Evolutionary conservation across 2,329 filamentous ascomycete species (phyloP).

Genomic region (Metarhizium guizhouense): DNA sequence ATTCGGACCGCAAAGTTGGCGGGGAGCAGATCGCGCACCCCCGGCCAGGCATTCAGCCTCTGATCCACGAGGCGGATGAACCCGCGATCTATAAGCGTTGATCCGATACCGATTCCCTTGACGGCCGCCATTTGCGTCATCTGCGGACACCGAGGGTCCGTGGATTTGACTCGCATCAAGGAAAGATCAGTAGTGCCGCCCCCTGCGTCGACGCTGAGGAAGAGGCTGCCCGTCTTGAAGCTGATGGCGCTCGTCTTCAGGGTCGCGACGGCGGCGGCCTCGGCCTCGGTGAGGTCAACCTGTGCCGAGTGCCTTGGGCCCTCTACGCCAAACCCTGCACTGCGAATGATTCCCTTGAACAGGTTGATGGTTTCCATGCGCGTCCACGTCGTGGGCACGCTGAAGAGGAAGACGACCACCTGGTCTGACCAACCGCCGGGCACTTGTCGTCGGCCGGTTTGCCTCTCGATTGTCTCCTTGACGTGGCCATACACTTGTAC

Average conservation of each 20-base stretch:
- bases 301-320: conserved; percentile 27
- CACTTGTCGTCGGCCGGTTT: conserved; percentile 24
- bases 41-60: conserved; percentile 26
- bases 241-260: conserved; percentile 31
- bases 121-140: conserved; percentile 29
- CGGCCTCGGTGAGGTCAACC: conserved; percentile 38
- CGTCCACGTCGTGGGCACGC: conserved; percentile 48
- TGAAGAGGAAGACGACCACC: conserved; percentile 44
- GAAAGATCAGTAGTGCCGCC: conserved; percentile 38
- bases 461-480: conserved; percentile 33
- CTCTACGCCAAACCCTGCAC: conserved; percentile 39
- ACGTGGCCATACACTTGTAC: conserved; percentile 38
- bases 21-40: conserved; percentile 25
- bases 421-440: conserved; percentile 32
- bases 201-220: conserved; percentile 35
- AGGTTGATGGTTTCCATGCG: conserved; percentile 38
- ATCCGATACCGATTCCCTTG: conserved; percentile 35
- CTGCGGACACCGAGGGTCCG: conserved; percentile 16
- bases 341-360: conserved; percentile 37
- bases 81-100: conserved; percentile 33
- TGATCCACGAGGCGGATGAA: conserved; percentile 30
- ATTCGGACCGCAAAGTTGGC: conserved; percentile 26
- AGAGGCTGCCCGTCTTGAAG: conserved; percentile 29
- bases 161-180: conserved; percentile 30
- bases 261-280: conserved; percentile 37